Conservation (phyloP, 305 asterid genomes). For the Withania somnifera region DNA sequence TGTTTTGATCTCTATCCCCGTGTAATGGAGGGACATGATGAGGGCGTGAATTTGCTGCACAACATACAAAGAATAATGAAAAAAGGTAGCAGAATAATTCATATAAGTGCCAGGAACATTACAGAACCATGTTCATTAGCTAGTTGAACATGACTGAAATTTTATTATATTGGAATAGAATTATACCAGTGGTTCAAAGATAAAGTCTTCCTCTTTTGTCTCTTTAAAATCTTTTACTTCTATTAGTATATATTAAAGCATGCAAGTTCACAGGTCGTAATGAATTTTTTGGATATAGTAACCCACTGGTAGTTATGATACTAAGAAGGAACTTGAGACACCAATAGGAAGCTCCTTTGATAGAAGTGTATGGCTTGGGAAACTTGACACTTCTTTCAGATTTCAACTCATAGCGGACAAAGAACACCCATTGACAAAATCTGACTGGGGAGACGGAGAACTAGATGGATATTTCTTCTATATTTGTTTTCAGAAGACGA, state of each 20-base stretch:
- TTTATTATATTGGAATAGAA: neutral
- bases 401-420: neutral
- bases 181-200: neutral
- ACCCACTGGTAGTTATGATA: neutral
- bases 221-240: neutral
- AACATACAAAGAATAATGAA: slow-evolving; percentile 9
- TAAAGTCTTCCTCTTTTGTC: neutral
- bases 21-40: slow-evolving; percentile 58
- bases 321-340: neutral
- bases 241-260: neutral
- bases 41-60: slow-evolving; percentile 90
- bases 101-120: neutral
- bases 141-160: neutral
- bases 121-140: neutral
- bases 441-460: neutral
- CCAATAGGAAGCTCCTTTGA: neutral
- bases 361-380: neutral
- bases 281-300: neutral
- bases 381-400: neutral
- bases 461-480: neutral
- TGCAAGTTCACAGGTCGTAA: neutral
- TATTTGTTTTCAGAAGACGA: neutral
- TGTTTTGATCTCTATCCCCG: slow-evolving; percentile 76
- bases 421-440: neutral
- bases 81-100: neutral